Evolutionary conservation across 805 yeast genomes (phyloP), one percentile per base, ranked within the genome.

Genomic region (Yamadazyma akitaensis): DNA sequence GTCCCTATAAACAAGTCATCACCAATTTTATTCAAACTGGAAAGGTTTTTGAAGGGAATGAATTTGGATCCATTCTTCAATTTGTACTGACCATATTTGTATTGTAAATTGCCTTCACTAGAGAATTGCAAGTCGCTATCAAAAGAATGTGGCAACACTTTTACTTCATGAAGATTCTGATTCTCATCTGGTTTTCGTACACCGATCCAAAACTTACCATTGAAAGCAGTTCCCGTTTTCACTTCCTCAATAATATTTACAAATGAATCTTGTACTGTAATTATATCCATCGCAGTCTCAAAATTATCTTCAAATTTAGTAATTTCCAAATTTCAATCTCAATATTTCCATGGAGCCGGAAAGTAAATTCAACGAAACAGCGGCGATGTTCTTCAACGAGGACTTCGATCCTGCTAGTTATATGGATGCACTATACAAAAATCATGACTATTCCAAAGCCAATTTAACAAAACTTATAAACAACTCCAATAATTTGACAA

Each of bases 351-450:
- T 8, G 32, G 40, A 24, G 5, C 31, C 40, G 16, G 32, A 37
- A n/a, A 37, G 3, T 7, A 37, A 25, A n/a, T 34, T 44, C 35
- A 32, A 58, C 44, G 78, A 79, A 13, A 71, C 83, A 1, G 62
- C 84, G 2, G 65, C 80, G 11, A 84, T 85, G 81, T 85, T 85
- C 67, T 81, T 83, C 50, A 88, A 84, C 51, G 78, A 75, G 17
- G 79, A 77, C 21, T 85, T 84, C 57, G 79, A 76, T 14, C 85
- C 89, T 1, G 77, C 79, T 45, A 79, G 79, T 35, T 85, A 77
- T 55, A 73, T 85, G 16, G 88, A 85, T 58, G 82, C 85, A 2
- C 63, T 85, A 13, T 73, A 81, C 49, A 68, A 77, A 40, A 49
- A 43, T 40, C 30, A 47, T 25, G 47, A 47, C 11, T 55, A 56